Conservation (phyloP, 2,329 filamentous ascomycete genomes). For the Colletotrichum aenigma region DNA sequence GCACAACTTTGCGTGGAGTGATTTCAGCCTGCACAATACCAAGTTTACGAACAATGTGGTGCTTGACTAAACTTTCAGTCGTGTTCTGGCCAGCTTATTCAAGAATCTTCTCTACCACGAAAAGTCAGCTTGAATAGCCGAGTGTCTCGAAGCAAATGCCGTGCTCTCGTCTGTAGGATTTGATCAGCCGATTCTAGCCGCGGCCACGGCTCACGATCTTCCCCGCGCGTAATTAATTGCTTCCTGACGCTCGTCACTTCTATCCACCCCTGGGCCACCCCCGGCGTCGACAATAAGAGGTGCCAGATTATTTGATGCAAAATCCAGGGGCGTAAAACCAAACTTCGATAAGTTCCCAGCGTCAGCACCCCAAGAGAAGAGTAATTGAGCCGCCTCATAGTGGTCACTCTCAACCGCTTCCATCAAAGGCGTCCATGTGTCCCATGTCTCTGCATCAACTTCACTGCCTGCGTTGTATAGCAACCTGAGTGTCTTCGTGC, state of each 20-base stretch:
- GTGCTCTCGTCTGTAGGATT: fast-evolving
- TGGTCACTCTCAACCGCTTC: background rate
- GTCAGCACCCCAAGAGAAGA: background rate
- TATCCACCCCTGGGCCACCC: background rate
- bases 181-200: background rate
- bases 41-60: background rate
- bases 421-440: background rate
- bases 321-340: fast-evolving
- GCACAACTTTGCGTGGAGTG: background rate
- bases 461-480: background rate
- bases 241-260: background rate
- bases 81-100: fast-evolving
- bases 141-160: fast-evolving
- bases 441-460: constrained; percentile 25
- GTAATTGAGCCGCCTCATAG: fast-evolving
- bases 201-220: no score
- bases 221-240: no score
- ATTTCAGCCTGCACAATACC: background rate
- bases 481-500: fast-evolving
- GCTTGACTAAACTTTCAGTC: fast-evolving
- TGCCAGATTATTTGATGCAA: background rate
- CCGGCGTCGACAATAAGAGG: background rate
- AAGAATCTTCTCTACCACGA: fast-evolving
- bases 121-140: background rate
- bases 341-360: background rate